phyloP scores from a whole-genome alignment of 805 yeast genomes.

The Candida hungchunana region DNA sequence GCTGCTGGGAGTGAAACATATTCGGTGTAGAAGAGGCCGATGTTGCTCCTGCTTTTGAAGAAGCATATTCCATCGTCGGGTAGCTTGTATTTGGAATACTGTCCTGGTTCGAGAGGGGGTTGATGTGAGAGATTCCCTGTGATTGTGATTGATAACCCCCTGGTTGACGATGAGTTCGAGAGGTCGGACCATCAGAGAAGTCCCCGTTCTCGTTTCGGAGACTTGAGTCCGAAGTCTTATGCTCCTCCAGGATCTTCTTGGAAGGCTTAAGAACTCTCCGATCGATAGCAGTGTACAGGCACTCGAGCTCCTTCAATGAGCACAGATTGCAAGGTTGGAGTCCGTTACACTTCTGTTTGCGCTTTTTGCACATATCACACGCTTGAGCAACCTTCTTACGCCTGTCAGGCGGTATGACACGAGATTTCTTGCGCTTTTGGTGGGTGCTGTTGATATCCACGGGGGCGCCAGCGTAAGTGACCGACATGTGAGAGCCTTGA shows the following conservation, averaged over 20 bases:
- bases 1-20: too few relatives aligned
- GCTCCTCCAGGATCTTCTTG: slow-evolving; percentile 9
- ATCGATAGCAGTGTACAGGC: slow-evolving; percentile 29
- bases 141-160: too few relatives aligned
- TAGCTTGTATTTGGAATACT: too few relatives aligned
- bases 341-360: slow-evolving; percentile 36
- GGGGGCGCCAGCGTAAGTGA: slow-evolving; percentile 8
- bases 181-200: too few relatives aligned
- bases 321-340: slow-evolving; percentile 35
- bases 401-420: slow-evolving; percentile 26
- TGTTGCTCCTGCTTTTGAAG: too few relatives aligned
- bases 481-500: not conserved
- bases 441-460: slow-evolving; percentile 2
- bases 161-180: too few relatives aligned
- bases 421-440: slow-evolving; percentile 17
- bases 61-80: too few relatives aligned
- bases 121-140: too few relatives aligned
- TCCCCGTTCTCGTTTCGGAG: too few relatives aligned
- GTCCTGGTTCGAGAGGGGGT: too few relatives aligned
- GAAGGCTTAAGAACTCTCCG: slow-evolving; percentile 23
- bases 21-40: too few relatives aligned
- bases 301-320: slow-evolving; percentile 26
- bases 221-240: too few relatives aligned
- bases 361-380: slow-evolving; percentile 42
- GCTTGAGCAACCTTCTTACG: slow-evolving; percentile 43